Base-by-base conservation (phyloP, 768 basidiomycete genomes). In the Tylopilus felleus region DNA sequence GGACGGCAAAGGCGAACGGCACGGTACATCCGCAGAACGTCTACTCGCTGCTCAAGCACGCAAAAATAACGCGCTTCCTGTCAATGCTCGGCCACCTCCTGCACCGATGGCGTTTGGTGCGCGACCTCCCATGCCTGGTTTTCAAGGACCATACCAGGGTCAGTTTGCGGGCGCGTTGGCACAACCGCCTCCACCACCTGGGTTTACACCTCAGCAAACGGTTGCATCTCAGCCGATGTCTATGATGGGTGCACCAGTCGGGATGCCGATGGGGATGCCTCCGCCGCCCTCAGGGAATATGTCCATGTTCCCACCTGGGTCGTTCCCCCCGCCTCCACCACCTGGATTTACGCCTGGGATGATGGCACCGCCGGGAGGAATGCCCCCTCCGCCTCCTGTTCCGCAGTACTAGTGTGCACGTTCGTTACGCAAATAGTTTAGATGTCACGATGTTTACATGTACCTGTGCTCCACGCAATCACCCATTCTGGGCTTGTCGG, bases 1-100 rank as follows among this genome's bases (percentile, higher is more conserved):
- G 75, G 97, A 98, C 65, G 94, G 93, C 41, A 96, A 98, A 68
- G 96, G 96, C 53, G 97, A 99, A 71, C 83, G 97, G 5, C 97
- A 98, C 65, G 97, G 97, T 27, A 97, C 96, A 12, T 79, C 89
- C 16, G 95, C 97, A n/a, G 97, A 99, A 74, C 86, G 97, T 53
- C 83, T 98, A 31, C 82, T 99, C 62, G 94, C 95, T 3, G 85
- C 93, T 2, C 95, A 98, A 71, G 97, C 96, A 44, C 83, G 92
- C 60, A 97, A 96, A 74, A 94, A 96, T 73, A 94, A 95, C 60
- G 92, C 91, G 3, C 75, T 94, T 5, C 92, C 92, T 6, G 82
- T 89, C 54, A 78, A 81, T 46, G 80, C 85, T 13, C 83, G 90
- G 1, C 89, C 90, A 1, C 88, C 89, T 8, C 81, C 86, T 0